These are phyloP conservation scores for Onygenales sp. DNA, from an alignment of 2,329 filamentous ascomycete genomes.

Conservation along the genomic window DNA sequence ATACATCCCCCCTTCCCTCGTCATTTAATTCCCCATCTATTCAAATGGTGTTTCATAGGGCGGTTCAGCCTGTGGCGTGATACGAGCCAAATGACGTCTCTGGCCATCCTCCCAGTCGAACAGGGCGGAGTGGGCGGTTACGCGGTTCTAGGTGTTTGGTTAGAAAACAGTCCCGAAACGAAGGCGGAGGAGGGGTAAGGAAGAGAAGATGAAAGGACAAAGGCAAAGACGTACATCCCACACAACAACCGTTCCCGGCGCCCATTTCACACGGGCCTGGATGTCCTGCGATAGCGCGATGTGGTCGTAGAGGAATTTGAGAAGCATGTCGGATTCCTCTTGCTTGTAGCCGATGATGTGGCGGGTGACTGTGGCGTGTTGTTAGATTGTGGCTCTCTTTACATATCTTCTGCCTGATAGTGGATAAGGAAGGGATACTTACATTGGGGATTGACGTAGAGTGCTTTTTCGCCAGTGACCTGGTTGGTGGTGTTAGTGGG, in stretches of 20 bases:
- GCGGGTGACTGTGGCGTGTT: slow-evolving; percentile 50
- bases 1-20: neutral
- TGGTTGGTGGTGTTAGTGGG: neutral
- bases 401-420: too few relatives aligned
- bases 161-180: slow-evolving; percentile 1
- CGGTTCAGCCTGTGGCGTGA: slow-evolving; percentile 72
- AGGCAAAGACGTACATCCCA: slow-evolving; percentile 52
- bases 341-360: slow-evolving; percentile 76
- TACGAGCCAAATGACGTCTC: slow-evolving; percentile 67
- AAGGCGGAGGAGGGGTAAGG: neutral
- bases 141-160: slow-evolving; percentile 46
- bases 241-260: slow-evolving; percentile 67
- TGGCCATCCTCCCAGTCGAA: slow-evolving; percentile 75
- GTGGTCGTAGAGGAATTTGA: slow-evolving; percentile 71
- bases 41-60: slow-evolving; percentile 62
- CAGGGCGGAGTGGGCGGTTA: slow-evolving; percentile 68
- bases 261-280: slow-evolving; percentile 68
- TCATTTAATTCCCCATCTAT: slow-evolving; percentile 10
- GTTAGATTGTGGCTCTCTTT: too few relatives aligned
- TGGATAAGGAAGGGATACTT: slow-evolving; percentile 24
- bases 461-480: slow-evolving; percentile 68
- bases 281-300: slow-evolving; percentile 63
- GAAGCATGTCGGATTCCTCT: slow-evolving; percentile 69
- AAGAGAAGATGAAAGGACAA: neutral
- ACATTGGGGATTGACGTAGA: slow-evolving; percentile 79